Conservation (phyloP, 495 filamentous ascomycete genomes). For the Neurospora sp. region DNA sequence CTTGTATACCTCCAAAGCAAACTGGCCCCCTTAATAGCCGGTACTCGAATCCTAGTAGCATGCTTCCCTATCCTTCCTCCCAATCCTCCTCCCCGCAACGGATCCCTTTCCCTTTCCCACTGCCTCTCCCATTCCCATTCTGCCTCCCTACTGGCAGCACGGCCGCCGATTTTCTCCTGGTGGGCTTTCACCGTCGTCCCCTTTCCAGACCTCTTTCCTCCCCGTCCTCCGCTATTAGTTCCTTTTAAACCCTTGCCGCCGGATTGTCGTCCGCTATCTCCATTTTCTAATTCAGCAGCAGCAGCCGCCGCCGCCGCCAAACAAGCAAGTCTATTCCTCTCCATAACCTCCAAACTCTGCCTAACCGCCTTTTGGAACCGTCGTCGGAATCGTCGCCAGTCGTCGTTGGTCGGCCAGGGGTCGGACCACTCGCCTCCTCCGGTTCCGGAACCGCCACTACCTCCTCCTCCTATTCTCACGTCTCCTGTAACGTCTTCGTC, state of each 20-base stretch:
- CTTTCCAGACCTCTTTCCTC: slow-evolving; percentile 1
- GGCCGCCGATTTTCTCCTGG: background rate
- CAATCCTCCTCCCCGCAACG: background rate
- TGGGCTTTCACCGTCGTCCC: background rate
- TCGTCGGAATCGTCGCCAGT: slow-evolving; percentile 29
- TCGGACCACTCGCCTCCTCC: slow-evolving; percentile 28
- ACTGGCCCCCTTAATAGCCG: slow-evolving; percentile 22
- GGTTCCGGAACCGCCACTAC: background rate
- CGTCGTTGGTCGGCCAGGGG: slow-evolving; percentile 30
- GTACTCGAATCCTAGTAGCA: slow-evolving; percentile 8
- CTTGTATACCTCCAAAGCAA: slow-evolving; percentile 26
- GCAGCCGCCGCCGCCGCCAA: background rate
- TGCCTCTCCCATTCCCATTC: slow-evolving; percentile 3
- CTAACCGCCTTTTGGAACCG: slow-evolving; percentile 24
- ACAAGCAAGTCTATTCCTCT: slow-evolving; percentile 3
- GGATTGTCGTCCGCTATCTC: no score
- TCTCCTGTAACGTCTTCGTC: background rate
- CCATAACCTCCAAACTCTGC: slow-evolving; percentile 11
- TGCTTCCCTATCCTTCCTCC: background rate
- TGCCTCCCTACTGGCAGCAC: background rate
- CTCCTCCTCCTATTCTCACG: background rate
- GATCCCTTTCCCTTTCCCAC: background rate
- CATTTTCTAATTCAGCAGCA: no score
- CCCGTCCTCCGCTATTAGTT: background rate
- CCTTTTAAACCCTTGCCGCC: background rate